Percentiles rank a stretch among this genome's conserved stretches.
Evolutionary conservation across 768 basidiomycete species (phyloP).

Genomic region (Naganishia onofrii): DNA sequence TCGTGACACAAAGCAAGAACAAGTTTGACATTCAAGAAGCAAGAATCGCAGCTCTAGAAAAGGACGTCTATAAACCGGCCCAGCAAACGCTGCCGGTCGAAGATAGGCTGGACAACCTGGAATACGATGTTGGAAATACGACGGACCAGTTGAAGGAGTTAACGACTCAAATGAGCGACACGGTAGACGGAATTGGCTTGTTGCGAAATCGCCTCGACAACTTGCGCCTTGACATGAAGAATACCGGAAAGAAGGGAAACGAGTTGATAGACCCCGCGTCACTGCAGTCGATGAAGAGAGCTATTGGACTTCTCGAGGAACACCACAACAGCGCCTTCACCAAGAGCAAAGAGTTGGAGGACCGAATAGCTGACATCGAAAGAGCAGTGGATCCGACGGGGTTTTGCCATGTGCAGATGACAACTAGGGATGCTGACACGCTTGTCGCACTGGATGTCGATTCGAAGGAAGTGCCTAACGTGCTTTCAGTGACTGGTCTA

Average conservation of each 20-base stretch:
- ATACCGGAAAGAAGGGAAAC: not conserved
- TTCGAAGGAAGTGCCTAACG: not conserved
- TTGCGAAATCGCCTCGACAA: not conserved
- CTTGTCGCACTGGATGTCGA: not conserved
- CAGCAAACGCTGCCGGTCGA: not conserved
- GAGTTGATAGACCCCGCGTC: not conserved
- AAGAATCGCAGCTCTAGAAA: slow-evolving; percentile 1
- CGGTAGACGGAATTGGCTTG: not conserved
- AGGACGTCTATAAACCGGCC: slow-evolving; percentile 7
- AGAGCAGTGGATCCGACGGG: not conserved
- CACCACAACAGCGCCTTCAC: not conserved
- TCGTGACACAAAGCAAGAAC: not conserved
- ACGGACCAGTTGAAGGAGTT: not conserved
- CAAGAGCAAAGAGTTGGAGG: not conserved
- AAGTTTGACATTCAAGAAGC: not conserved
- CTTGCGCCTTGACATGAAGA: not conserved
- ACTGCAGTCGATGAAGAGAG: not conserved
- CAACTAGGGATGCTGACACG: not conserved
- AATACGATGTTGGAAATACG: not conserved
- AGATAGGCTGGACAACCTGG: slow-evolving; percentile 4
- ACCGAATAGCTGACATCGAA: not conserved
- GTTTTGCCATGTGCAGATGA: not conserved
- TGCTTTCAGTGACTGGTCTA: not conserved
- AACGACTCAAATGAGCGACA: not conserved
- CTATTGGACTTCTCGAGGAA: not conserved